Base-by-base conservation (phyloP, 2,329 filamentous ascomycete genomes). In the Phyllosticta citribraziliensis region DNA sequence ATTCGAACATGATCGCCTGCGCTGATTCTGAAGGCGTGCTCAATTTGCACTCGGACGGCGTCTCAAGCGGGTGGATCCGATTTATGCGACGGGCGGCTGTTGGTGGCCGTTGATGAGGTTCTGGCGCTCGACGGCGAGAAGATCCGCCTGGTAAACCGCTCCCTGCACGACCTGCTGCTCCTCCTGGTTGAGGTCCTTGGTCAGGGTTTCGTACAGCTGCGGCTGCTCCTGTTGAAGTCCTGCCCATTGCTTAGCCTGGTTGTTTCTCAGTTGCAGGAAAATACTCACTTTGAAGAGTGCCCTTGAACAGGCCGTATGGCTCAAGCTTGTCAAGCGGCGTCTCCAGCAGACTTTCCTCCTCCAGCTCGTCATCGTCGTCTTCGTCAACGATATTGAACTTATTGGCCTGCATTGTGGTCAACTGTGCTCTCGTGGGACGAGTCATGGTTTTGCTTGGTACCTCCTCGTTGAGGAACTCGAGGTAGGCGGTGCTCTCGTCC, bases 391-490 rank as follows among this genome's bases (percentile, higher is more conserved):
- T 83, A 65, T 87, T 86, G 73, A 94, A 93, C 73, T 94, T 95
- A 68, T 91, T 87, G 12, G 91, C 91, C 86, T 90, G 66, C 72
- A 74, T 70, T 63, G 70, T 72, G 64, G 30, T 47, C 47, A 60
- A 30, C 57, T 11, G 27, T 6, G 3, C 12, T 35, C 11, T 35
- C 10, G 14, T 50, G 20, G 33, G 52, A 22, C 6, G n/a, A 4
- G 11, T 24, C n/a, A 19, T n/a, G n/a, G 54, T 25, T 51, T 24
- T 3, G 50, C 8, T 2, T 69, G 80, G 72, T 71, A 87, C 88
- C 80, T 97, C 93, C 72, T 95, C 89, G 68, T 93, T 95, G 27
- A 99, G 77, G 79, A 99, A 99, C 67, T 97, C 92, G 55, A 99
- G 84, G 73, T 99, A 99, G 5, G 93, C 91, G 24, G 89, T 88